Base-by-base conservation (phyloP, 2,329 filamentous ascomycete genomes). In the Aspergillus sp. region DNA sequence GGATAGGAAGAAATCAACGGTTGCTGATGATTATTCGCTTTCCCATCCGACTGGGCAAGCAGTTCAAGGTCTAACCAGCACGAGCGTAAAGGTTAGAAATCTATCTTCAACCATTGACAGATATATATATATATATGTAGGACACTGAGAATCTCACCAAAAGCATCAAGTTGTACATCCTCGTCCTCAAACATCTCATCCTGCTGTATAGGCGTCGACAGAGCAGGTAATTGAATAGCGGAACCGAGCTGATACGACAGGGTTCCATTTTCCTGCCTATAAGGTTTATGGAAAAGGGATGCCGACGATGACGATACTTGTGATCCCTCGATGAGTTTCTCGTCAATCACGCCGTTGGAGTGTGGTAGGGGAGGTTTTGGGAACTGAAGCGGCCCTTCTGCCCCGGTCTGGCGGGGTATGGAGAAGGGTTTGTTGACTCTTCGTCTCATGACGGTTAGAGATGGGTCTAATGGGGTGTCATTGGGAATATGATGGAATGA, bases 101-200 rank as follows among this genome's bases (percentile, higher is more conserved):
- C 17, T 4, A 27, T 15, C 6, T 25, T 17, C 12, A 23, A 23
- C 21, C 15, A 11, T 15, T 6, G 46, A 33, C 12, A 25, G 6
- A n/a, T 35, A 33, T n/a, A n/a, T 12, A 5, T n/a, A 6, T 17
- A 40, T 37, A 37, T 37, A 37, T 11, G 3, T 21, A 17, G 17
- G 40, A 2, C 7, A 11, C n/a, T 43, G 23, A 12, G 6, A 25
- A 23, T 61, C 73, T 63, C 63, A 84, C 82, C 81, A 62, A 83
- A 84, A 3, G 75, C 75, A 70, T 84, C 80, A 12, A 82, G 69
- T 7, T 70, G 64, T n/a, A 66, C 33, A 31, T 73, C 70, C 33
- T 68, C 64, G 48, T 31, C 27, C 27, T 72, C 64, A 21, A 72
- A 68, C 21, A 67, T 64, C 51, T 72, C 64, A 14, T 14, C 40